Evolutionary conservation across 164 flowering plant species (phyloP), one percentile per base, ranked within the genome.

Genomic region (Tetracentron sinense): DNA sequence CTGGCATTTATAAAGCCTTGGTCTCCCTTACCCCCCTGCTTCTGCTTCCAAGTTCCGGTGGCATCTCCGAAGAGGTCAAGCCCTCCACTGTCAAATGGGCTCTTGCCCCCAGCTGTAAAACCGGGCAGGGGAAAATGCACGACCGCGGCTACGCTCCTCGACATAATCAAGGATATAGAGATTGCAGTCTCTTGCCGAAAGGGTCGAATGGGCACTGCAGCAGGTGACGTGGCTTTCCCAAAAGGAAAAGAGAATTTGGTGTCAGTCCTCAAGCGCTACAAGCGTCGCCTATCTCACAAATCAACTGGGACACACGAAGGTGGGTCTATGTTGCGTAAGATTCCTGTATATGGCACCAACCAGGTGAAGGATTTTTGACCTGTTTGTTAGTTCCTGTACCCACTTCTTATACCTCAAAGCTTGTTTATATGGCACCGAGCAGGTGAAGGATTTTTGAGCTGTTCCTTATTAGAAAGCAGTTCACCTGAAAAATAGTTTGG

Each of bases 221-320:
- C 99, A 8, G 99, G 99, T 3, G 99, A 94, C 47, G 96, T 91
- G 27, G 99, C 99, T 19, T 94, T 89, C 68, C 99, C 99, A 0
- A 94, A 88, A 77, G 99, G 99, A 10, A 94, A 94, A 70, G 97
- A 91, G 73, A 94, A 91, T 74, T 63, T 94, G 68, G 93, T 90
- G 0, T 91, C 99, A 11, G 99, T 94, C 17, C 88, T 94, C 21
- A 94, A 94, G 67, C 85, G 99, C 4, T 94, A 94, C 85, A 94
- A 85, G 69, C 86, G 97, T 23, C 71, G 79, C 0, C 69, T 76
- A 17, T 72, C 72, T n/a, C 69, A 63, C 76, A 76, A 76, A 56
- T 28, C 74, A 17, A 54, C 42, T 49, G 76, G 68, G 31, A 42
- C 53, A 8, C 60, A 49, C 17, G 71, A 69, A n/a, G 69, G 65